Conservation (phyloP, 2,329 filamentous ascomycete species). For the Pseudocercospora cruenta region DNA sequence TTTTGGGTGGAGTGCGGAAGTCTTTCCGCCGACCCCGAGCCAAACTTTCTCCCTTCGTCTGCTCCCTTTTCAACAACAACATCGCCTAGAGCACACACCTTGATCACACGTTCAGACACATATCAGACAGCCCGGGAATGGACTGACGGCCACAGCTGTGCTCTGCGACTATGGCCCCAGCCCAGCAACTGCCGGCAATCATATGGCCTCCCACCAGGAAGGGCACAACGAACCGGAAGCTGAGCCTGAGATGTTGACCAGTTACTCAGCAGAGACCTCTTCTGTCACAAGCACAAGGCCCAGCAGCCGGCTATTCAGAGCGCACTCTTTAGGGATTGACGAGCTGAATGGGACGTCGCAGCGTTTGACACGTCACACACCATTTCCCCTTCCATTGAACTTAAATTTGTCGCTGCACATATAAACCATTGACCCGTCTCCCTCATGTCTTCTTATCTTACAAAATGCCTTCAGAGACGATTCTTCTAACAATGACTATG, state of each 20-base stretch:
- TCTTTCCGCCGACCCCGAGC: neutral
- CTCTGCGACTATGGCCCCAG: neutral
- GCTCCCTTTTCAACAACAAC: neutral
- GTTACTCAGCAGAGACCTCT: too few relatives aligned
- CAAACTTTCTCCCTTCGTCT: neutral
- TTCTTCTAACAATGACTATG: neutral
- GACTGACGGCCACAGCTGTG: neutral
- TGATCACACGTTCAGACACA: neutral
- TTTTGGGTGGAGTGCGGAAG: neutral
- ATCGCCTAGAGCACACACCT: neutral
- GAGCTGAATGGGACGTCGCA: neutral
- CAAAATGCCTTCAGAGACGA: neutral
- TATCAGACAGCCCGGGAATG: neutral
- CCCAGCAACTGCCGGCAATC: neutral
- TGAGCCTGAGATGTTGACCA: neutral
- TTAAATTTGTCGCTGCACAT: neutral
- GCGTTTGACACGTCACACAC: slow-evolving; percentile 3
- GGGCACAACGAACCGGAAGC: neutral
- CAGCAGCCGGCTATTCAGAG: neutral
- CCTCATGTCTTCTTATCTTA: neutral
- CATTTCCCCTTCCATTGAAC: slow-evolving; percentile 1
- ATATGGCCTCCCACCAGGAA: neutral
- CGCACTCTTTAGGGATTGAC: neutral
- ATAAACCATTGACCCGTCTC: neutral
- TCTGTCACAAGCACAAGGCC: neutral